Percentiles rank a stretch among this genome's conserved stretches.
These are phyloP conservation scores for Purshia tridentata DNA, from an alignment of 306 rosid genomes.

Conservation along the genomic window DNA sequence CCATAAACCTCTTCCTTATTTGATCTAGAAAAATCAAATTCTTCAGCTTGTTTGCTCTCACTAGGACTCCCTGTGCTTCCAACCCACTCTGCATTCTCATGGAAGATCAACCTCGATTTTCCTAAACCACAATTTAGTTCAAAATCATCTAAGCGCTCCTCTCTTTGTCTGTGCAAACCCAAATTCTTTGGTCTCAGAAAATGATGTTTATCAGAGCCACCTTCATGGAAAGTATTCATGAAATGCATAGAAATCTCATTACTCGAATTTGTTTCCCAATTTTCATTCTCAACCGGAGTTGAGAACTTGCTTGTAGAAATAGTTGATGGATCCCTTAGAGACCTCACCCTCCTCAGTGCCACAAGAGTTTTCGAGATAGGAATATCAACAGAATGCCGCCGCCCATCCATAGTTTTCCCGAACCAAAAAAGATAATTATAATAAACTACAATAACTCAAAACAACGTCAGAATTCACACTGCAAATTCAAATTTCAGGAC, in stretches of 20 bases:
- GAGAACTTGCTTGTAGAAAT: slow-evolving; percentile 62
- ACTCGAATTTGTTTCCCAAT: slow-evolving; percentile 66
- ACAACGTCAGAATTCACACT: background rate
- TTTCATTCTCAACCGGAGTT: slow-evolving; percentile 51
- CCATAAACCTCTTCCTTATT: slow-evolving; percentile 21
- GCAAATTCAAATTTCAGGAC: slow-evolving; percentile 22
- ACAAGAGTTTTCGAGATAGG: slow-evolving; percentile 78
- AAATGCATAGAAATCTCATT: slow-evolving; percentile 56
- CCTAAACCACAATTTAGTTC: slow-evolving; percentile 28
- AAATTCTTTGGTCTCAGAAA: slow-evolving; percentile 31
- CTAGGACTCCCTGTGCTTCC: slow-evolving; percentile 9
- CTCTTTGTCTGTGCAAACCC: slow-evolving; percentile 30
- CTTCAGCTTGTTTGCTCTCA: slow-evolving; percentile 31
- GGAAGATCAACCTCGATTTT: slow-evolving; percentile 36
- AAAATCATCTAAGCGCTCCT: slow-evolving; percentile 34
- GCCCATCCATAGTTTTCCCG: slow-evolving; percentile 60
- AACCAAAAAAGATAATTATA: background rate
- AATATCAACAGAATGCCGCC: slow-evolving; percentile 83
- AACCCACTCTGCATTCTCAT: slow-evolving; percentile 25
- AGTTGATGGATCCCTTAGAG: slow-evolving; percentile 87
- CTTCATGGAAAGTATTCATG: slow-evolving; percentile 35
- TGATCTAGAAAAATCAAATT: slow-evolving; percentile 23
- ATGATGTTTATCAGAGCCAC: slow-evolving; percentile 34
- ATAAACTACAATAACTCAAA: background rate
- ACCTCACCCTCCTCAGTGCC: slow-evolving; percentile 81